Conservation (phyloP, 352 stramenopile genomes). For the Phytophthora ohioensis region DNA sequence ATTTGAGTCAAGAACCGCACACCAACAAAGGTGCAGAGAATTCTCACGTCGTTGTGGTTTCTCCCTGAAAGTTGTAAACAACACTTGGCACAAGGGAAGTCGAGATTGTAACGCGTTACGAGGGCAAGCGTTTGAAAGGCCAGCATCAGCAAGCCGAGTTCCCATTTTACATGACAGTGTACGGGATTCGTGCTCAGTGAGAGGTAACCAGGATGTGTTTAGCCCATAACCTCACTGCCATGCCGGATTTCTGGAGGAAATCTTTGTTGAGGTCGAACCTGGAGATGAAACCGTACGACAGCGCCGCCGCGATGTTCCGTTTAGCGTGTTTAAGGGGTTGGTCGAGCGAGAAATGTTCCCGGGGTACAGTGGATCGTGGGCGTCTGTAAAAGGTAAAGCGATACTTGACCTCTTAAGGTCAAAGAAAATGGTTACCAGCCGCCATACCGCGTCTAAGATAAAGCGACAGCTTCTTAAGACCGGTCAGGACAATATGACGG, state of each 20-base stretch:
- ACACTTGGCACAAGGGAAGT: not conserved
- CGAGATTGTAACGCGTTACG: slow-evolving; percentile 1
- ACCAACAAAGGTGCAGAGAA: too few species aligned
- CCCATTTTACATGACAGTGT: slow-evolving; percentile 4
- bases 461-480: too few species aligned
- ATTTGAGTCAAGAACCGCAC: too few species aligned
- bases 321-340: not conserved
- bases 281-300: not conserved
- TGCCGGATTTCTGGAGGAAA: not conserved
- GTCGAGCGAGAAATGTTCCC: slow-evolving; percentile 15
- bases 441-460: too few species aligned
- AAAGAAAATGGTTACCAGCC: not conserved
- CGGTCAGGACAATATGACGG: too few species aligned
- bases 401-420: slow-evolving; percentile 8
- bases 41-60: too few species aligned
- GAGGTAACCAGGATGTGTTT: slow-evolving; percentile 6
- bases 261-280: not conserved
- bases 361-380: slow-evolving; percentile 8
- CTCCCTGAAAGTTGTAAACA: not conserved
- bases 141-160: not conserved
- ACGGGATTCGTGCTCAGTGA: slow-evolving; percentile 6
- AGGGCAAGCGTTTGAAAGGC: not conserved
- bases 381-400: not conserved
- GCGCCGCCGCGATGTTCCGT: not conserved
- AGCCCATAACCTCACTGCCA: slow-evolving; percentile 1